Conservation (phyloP, 768 basidiomycete genomes). For the Hericium erinaceus region DNA sequence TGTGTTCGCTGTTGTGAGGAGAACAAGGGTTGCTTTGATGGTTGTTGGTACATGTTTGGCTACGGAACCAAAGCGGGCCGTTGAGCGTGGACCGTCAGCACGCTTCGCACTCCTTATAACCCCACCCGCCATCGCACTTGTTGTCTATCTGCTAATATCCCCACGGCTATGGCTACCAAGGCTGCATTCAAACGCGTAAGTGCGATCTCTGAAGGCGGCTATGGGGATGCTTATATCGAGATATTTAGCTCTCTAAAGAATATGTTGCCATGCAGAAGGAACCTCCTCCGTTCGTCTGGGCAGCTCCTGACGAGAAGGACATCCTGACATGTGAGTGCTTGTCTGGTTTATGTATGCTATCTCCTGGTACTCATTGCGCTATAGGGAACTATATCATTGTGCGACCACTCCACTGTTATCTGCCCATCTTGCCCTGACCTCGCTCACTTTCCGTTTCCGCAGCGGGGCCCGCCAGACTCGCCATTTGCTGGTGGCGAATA, state of each 20-base stretch:
- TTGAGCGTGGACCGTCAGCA: background rate
- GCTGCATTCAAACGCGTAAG: slow-evolving; percentile 76
- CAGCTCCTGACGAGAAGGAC: slow-evolving; percentile 94
- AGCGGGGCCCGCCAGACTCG: slow-evolving; percentile 93
- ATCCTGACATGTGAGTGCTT: slow-evolving; percentile 77
- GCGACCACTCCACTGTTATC: slow-evolving; percentile 17
- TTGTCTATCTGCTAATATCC: background rate
- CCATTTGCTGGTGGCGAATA: slow-evolving; percentile 91
- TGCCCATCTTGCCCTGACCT: background rate
- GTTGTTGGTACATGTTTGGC: background rate
- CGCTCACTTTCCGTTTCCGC: slow-evolving; percentile 6
- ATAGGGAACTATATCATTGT: slow-evolving; percentile 95
- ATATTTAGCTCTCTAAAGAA: slow-evolving; percentile 69
- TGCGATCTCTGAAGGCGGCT: slow-evolving; percentile 5
- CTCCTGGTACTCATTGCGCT: slow-evolving; percentile 3
- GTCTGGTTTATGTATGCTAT: background rate
- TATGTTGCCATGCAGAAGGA: slow-evolving; percentile 86
- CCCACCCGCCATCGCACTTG: background rate
- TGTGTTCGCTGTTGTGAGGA: too few species aligned
- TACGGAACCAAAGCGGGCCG: too few species aligned
- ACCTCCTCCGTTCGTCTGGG: slow-evolving; percentile 95
- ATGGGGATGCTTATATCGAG: background rate
- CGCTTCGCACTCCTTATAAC: background rate
- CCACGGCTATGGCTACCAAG: slow-evolving; percentile 63
- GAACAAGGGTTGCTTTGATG: too few species aligned